Conservation (phyloP, 805 yeast species). For the Naumovozyma dairenensis region DNA sequence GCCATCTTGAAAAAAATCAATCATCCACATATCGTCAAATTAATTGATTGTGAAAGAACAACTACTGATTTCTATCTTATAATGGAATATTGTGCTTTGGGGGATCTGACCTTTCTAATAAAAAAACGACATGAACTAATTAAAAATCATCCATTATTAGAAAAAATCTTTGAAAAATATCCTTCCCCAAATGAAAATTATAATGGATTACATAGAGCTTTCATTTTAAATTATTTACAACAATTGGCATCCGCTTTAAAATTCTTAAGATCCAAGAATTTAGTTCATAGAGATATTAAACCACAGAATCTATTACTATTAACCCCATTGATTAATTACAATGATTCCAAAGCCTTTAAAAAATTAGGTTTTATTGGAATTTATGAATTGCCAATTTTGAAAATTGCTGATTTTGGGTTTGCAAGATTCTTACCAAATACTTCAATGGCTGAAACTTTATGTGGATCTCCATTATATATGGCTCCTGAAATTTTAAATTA, state of each 20-base stretch:
- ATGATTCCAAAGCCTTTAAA: constrained; percentile 47
- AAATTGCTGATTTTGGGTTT: constrained; percentile 96
- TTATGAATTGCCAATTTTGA: constrained; percentile 82
- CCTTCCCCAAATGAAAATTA: constrained; percentile 68
- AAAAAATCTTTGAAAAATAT: constrained; percentile 64
- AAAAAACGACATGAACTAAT: constrained; percentile 63
- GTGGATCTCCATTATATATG: constrained; percentile 97
- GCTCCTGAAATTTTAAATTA: constrained; percentile 94
- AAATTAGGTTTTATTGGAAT: constrained; percentile 58
- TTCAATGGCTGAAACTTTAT: constrained; percentile 89
- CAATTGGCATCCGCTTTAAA: constrained; percentile 78
- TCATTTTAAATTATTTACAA: constrained; percentile 76
- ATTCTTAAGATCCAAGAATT: constrained; percentile 70
- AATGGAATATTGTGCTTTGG: constrained; percentile 95
- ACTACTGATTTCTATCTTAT: constrained; percentile 71
- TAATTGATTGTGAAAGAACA: constrained; percentile 76
- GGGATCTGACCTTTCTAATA: constrained; percentile 84
- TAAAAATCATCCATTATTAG: constrained; percentile 67
- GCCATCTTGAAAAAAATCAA: constrained; percentile 76
- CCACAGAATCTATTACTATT: constrained; percentile 72
- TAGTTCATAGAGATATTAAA: constrained; percentile 88
- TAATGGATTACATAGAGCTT: constrained; percentile 68
- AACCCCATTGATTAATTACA: constrained; percentile 55
- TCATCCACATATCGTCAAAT: constrained; percentile 87
- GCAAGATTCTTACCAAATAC: constrained; percentile 91